A percentile compares a stretch with the other conserved stretches of the same genome.
Conservation (phyloP, 148 eudicot genomes). For the Cornus florida region DNA sequence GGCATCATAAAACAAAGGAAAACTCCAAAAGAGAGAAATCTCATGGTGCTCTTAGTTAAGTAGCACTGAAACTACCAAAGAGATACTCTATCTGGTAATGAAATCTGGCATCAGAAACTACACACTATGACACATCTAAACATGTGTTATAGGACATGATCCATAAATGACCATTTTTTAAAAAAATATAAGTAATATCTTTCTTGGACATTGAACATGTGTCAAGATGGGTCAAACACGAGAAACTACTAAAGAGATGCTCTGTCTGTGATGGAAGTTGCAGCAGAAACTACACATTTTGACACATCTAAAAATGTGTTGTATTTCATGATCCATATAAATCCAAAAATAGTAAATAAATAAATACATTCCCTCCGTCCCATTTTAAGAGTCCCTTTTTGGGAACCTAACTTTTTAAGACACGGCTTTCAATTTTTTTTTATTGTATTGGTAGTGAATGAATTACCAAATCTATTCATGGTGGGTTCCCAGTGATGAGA, state of each 20-base stretch:
- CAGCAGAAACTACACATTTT: not conserved
- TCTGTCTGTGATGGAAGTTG: not conserved
- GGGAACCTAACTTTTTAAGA: too few species aligned
- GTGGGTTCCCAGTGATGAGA: too few species aligned
- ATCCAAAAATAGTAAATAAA: not conserved
- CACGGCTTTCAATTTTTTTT: too few species aligned
- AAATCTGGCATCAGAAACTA: not conserved
- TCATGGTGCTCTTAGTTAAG: not conserved
- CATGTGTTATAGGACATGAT: not conserved
- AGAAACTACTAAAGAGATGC: not conserved
- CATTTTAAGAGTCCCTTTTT: too few species aligned
- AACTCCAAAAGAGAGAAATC: not conserved
- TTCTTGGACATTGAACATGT: not conserved
- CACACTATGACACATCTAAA: not conserved
- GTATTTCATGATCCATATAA: not conserved
- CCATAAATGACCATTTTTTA: not conserved
- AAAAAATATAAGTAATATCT: not conserved
- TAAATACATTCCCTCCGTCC: too few species aligned
- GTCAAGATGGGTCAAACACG: not conserved
- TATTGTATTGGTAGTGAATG: too few species aligned
- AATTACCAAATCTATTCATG: too few species aligned
- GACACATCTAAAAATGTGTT: not conserved
- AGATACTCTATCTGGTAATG: not conserved
- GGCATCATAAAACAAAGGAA: not conserved
- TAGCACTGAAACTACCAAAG: not conserved